These are phyloP conservation scores for Penicillium crystallinum DNA, from an alignment of 495 filamentous ascomycete species.

Conservation along the genomic window DNA sequence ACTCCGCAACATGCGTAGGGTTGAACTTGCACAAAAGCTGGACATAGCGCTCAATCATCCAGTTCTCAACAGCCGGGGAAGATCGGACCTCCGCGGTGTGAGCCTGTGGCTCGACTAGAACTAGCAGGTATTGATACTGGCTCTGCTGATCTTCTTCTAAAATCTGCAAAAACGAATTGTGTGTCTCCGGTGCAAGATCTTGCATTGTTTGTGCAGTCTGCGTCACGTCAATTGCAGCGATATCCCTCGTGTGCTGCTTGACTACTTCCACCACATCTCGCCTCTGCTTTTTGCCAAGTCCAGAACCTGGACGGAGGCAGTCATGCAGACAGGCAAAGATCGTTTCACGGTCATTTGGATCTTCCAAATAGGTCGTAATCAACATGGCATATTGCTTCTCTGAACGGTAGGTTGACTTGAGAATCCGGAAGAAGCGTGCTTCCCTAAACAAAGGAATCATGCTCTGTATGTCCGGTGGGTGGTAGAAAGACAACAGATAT, in stretches of 20 bases:
- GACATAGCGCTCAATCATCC: constrained; percentile 80
- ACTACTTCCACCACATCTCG: constrained; percentile 71
- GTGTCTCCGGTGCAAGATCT: constrained; percentile 61
- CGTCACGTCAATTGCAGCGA: constrained; percentile 64
- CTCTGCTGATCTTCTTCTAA: constrained; percentile 55
- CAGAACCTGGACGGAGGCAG: constrained; percentile 68
- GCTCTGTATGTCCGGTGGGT: constrained; percentile 71
- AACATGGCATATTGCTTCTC: constrained; percentile 79
- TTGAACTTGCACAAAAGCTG: constrained; percentile 85
- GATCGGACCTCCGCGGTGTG: constrained; percentile 35
- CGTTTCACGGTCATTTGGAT: constrained; percentile 63
- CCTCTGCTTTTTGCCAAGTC: constrained; percentile 66
- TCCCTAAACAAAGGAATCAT: constrained; percentile 72
- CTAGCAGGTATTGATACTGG: constrained; percentile 73
- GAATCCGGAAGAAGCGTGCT: constrained; percentile 85
- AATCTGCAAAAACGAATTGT: constrained; percentile 61
- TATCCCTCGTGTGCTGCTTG: constrained; percentile 57
- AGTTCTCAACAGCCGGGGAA: constrained; percentile 28
- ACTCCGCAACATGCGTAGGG: constrained; percentile 75
- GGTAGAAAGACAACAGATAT: constrained; percentile 89
- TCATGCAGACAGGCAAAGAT: constrained; percentile 79
- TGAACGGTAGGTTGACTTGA: constrained; percentile 79
- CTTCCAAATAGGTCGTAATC: constrained; percentile 79
- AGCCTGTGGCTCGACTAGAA: constrained; percentile 65
- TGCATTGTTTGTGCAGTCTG: constrained; percentile 67